These are phyloP conservation scores for Venturia aucupariae DNA, from an alignment of 2,329 filamentous ascomycete genomes.

Conservation along the genomic window DNA sequence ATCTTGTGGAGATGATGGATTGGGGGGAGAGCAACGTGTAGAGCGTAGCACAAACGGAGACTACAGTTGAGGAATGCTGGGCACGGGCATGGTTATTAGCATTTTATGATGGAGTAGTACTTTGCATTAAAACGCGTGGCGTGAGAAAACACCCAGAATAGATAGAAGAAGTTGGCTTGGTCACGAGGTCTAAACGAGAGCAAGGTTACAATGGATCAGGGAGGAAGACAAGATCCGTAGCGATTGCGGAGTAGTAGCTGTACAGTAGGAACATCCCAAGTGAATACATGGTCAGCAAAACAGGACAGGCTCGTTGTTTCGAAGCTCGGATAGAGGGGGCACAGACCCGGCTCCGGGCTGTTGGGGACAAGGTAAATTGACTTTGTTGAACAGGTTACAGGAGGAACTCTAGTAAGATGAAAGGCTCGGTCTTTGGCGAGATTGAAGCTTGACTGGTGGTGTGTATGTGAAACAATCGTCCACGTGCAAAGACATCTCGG, in stretches of 20 bases:
- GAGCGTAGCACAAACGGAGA: not conserved
- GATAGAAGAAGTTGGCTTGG: not conserved
- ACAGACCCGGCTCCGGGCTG: not conserved
- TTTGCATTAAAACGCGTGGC: not conserved
- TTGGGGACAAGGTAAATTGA: not conserved
- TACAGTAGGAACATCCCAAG: not conserved
- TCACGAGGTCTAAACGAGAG: not conserved
- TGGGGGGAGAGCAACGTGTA: not conserved
- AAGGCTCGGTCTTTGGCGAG: not conserved
- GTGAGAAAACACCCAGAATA: not conserved
- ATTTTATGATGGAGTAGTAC: not conserved
- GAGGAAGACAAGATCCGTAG: not conserved
- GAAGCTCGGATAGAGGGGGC: not conserved
- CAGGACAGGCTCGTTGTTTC: not conserved
- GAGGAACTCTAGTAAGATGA: not conserved
- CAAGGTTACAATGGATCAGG: not conserved
- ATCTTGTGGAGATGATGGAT: constrained; percentile 50
- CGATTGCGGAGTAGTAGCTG: not conserved
- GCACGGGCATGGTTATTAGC: not conserved
- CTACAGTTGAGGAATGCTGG: not conserved
- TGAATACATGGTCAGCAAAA: not conserved
- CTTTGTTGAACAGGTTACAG: not conserved
- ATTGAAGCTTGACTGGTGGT: not conserved
- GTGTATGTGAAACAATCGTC: not conserved
- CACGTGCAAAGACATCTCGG: constrained; percentile 3